A percentile compares a stretch with the other conserved stretches of the same genome.
These are phyloP conservation scores for Salix exigua DNA, from an alignment of 345 rosid genomes.

Conservation along the genomic window DNA sequence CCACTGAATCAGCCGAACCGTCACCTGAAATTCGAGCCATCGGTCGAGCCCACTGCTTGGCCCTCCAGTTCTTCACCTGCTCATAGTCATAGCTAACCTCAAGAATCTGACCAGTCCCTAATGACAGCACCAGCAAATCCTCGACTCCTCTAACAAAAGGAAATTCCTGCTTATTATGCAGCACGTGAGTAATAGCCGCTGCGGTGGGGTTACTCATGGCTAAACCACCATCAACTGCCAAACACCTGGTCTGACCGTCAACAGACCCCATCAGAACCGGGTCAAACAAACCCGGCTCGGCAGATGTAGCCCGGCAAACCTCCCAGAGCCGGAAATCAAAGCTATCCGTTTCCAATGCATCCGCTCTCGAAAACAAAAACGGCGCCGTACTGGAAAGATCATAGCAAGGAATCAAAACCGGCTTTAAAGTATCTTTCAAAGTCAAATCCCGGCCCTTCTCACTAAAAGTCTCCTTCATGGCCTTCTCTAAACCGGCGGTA, in stretches of 20 bases:
- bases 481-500: slow-evolving; percentile 52
- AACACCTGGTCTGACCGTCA: slow-evolving; percentile 68
- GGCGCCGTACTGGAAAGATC: slow-evolving; percentile 86
- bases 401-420: slow-evolving; percentile 83
- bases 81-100: slow-evolving; percentile 69
- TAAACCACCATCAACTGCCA: slow-evolving; percentile 84
- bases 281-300: slow-evolving; percentile 71
- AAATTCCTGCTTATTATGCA: slow-evolving; percentile 94
- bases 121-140: slow-evolving; percentile 78
- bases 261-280: slow-evolving; percentile 68
- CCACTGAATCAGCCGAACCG: slow-evolving; percentile 79
- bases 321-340: slow-evolving; percentile 82
- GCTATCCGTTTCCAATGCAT: slow-evolving; percentile 84
- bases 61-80: slow-evolving; percentile 66
- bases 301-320: slow-evolving; percentile 92
- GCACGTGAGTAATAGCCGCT: slow-evolving; percentile 93
- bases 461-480: slow-evolving; percentile 60
- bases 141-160: slow-evolving; percentile 95
- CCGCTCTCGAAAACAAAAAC: slow-evolving; percentile 93
- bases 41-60: slow-evolving; percentile 89
- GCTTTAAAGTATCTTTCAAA: slow-evolving; percentile 81
- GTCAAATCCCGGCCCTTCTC: slow-evolving; percentile 52
- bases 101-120: slow-evolving; percentile 79
- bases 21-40: slow-evolving; percentile 80
- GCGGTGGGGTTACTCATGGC: slow-evolving; percentile 88